Evolutionary conservation across 139 green algal species (phyloP).

Genomic region (Chlamydomonas sp.): DNA sequence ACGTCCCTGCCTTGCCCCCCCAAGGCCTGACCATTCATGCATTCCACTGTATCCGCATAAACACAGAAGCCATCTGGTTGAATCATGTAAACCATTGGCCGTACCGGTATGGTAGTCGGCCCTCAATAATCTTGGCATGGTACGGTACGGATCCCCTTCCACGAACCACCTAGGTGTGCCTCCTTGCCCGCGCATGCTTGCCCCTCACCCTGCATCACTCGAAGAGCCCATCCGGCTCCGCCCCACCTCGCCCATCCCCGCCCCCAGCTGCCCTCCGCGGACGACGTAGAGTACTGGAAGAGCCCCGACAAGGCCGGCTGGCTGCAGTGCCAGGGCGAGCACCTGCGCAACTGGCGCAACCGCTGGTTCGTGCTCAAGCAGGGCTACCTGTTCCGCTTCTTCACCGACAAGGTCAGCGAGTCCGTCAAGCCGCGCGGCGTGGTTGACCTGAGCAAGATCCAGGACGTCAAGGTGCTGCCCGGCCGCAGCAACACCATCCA

Average conservation of each 20-base stretch:
- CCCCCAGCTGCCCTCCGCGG: constrained; percentile 73
- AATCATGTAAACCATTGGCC: too few relatives aligned
- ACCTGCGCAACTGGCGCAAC: constrained; percentile 88
- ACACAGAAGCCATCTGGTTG: too few relatives aligned
- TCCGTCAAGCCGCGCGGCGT: constrained; percentile 83
- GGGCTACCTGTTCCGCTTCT: constrained; percentile 90
- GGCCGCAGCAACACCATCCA: constrained; percentile 82
- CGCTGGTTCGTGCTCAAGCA: constrained; percentile 96
- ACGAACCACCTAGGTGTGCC: too few relatives aligned
- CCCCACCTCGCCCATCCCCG: background rate
- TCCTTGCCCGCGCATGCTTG: too few relatives aligned
- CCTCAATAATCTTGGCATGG: too few relatives aligned
- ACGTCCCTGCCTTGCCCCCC: too few relatives aligned
- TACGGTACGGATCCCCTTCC: too few relatives aligned
- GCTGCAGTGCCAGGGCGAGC: constrained; percentile 89
- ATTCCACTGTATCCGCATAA: too few relatives aligned
- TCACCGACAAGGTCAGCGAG: constrained; percentile 67
- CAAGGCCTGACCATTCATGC: too few relatives aligned
- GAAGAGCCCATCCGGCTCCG: background rate
- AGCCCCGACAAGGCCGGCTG: constrained; percentile 87
- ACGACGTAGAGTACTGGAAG: constrained; percentile 92
- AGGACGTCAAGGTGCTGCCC: constrained; percentile 71
- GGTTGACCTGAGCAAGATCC: constrained; percentile 83
- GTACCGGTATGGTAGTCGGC: too few relatives aligned
- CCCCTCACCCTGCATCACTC: background rate